Conservation (phyloP, 495 filamentous ascomycete genomes). For the Penicillium robsamsonii region DNA sequence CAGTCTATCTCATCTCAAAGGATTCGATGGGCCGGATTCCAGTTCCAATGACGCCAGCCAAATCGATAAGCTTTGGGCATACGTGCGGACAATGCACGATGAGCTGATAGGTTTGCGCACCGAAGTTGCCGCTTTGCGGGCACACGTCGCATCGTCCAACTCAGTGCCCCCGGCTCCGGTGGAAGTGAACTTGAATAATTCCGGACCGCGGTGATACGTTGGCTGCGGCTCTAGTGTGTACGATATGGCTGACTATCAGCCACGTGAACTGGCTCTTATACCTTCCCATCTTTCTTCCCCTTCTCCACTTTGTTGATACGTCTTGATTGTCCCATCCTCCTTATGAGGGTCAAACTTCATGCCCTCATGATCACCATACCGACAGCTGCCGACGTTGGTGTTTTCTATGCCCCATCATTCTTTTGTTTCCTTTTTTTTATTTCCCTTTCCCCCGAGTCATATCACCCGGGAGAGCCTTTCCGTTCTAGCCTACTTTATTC, state of each 20-base stretch:
- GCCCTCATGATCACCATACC: slow-evolving; percentile 23
- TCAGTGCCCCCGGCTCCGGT: slow-evolving; percentile 22
- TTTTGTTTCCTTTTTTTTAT: slow-evolving; percentile 1
- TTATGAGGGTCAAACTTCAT: slow-evolving; percentile 12
- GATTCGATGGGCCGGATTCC: slow-evolving; percentile 26
- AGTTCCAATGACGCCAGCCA: slow-evolving; percentile 29
- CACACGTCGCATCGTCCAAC: slow-evolving; percentile 41
- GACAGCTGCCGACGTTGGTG: slow-evolving; percentile 22
- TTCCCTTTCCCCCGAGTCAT: neutral
- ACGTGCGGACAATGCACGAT: slow-evolving; percentile 45
- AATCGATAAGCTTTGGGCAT: slow-evolving; percentile 45
- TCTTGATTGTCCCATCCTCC: slow-evolving; percentile 2
- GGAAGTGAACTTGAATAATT: slow-evolving; percentile 25
- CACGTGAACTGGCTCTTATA: neutral
- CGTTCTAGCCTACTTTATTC: slow-evolving; percentile 12
- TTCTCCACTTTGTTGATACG: slow-evolving; percentile 22
- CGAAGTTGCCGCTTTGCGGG: slow-evolving; percentile 41
- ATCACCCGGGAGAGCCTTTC: neutral
- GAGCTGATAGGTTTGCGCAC: slow-evolving; percentile 37
- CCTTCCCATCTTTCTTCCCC: neutral
- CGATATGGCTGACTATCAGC: slow-evolving; percentile 18
- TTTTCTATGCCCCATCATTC: slow-evolving; percentile 3
- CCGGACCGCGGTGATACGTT: slow-evolving; percentile 21
- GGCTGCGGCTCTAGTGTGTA: slow-evolving; percentile 25
- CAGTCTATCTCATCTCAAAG: slow-evolving; percentile 30